Percentiles rank a stretch among this genome's conserved stretches.
These are phyloP conservation scores for Collybiopsis luxurians DNA, from an alignment of 768 basidiomycete species.

Conservation along the genomic window DNA sequence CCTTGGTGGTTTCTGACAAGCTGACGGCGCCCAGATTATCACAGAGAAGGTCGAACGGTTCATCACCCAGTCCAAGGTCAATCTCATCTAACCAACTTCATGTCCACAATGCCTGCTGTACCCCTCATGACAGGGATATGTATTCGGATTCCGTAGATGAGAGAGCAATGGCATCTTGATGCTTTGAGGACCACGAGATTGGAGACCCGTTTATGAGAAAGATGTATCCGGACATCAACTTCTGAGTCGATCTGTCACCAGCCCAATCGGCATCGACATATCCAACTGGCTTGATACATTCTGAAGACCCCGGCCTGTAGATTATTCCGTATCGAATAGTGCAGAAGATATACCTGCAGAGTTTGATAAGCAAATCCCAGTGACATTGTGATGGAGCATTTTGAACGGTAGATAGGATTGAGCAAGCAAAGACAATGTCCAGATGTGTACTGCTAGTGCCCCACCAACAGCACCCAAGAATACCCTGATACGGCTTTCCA, in stretches of 20 bases:
- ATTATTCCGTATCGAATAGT: not conserved
- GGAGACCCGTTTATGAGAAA: constrained; percentile 24
- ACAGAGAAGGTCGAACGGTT: not conserved
- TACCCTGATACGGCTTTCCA: too few relatives aligned
- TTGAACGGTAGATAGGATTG: not conserved
- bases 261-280: not conserved
- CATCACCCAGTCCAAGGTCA: not conserved
- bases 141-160: constrained; percentile 26
- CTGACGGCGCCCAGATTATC: not conserved
- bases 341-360: not conserved
- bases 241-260: not conserved
- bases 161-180: constrained; percentile 18
- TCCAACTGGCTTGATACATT: not conserved
- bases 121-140: constrained; percentile 26
- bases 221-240: constrained; percentile 25
- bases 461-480: not conserved
- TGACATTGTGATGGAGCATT: not conserved
- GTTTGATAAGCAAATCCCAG: not conserved
- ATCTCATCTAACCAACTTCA: constrained; percentile 22
- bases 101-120: constrained; percentile 31
- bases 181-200: constrained; percentile 27
- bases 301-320: not conserved
- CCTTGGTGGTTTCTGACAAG: not conserved
- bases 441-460: not conserved
- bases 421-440: not conserved